A percentile compares a stretch with the other conserved stretches of the same genome.
phyloP scores from a whole-genome alignment of 1,284 basidiomycete species.

The Marasmius tenuissimus region DNA sequence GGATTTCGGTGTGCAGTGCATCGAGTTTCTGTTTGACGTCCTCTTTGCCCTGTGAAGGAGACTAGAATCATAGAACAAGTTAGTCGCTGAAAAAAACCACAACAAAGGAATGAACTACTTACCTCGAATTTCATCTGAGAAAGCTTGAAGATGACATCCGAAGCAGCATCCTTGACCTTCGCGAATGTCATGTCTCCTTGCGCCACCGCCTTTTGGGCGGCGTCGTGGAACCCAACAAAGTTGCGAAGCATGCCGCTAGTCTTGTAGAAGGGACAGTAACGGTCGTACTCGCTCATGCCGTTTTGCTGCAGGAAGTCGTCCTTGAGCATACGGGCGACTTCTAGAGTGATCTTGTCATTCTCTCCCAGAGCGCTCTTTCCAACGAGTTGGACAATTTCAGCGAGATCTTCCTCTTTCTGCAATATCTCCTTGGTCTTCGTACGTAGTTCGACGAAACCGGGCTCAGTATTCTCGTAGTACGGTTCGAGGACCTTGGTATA shows the following conservation, averaged over 20 bases:
- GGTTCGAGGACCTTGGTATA: constrained; percentile 95
- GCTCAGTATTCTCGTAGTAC: constrained; percentile 89
- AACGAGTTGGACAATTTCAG: constrained; percentile 98
- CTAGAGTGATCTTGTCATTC: constrained; percentile 97
- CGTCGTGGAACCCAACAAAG: constrained; percentile 94
- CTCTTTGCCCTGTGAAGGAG: constrained; percentile 84
- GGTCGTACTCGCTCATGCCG: constrained; percentile 97
- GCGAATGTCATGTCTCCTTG: constrained; percentile 90
- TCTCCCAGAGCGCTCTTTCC: constrained; percentile 98
- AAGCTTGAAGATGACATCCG: constrained; percentile 92
- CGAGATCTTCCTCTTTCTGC: constrained; percentile 98
- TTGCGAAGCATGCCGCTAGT: constrained; percentile 95
- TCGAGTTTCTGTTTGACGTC: constrained; percentile 81
- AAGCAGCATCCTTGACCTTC: constrained; percentile 86
- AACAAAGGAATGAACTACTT: constrained; percentile 22
- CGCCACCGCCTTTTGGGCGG: constrained; percentile 82
- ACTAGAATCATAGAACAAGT: constrained; percentile 40
- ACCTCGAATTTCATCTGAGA: constrained; percentile 99
- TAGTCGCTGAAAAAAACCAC: constrained; percentile 15
- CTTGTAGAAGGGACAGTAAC: constrained; percentile 99
- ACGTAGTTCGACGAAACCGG: constrained; percentile 92
- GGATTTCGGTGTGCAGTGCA: constrained; percentile 77
- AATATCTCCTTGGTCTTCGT: constrained; percentile 94
- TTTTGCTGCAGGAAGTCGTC: constrained; percentile 99
- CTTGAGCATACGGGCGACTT: constrained; percentile 96